These are phyloP conservation scores for Ambrosiella beaveri DNA, from an alignment of 2,329 filamentous ascomycete genomes.

Conservation along the genomic window DNA sequence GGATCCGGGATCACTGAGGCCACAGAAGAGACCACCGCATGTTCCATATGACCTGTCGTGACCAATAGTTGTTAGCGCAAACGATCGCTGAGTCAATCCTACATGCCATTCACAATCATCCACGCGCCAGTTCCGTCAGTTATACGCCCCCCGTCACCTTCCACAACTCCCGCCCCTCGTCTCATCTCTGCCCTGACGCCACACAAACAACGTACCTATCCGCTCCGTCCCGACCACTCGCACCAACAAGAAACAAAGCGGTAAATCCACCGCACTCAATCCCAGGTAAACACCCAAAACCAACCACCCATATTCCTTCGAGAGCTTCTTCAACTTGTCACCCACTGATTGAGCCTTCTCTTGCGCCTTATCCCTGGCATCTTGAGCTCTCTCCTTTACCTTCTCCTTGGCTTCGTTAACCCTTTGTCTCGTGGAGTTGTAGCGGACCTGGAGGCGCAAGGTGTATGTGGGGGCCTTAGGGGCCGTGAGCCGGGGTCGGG, in stretches of 20 bases:
- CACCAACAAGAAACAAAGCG: constrained; percentile 85
- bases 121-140: background rate
- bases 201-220: constrained; percentile 39
- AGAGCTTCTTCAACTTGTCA: constrained; percentile 63
- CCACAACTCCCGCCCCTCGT: background rate
- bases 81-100: background rate
- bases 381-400: constrained; percentile 9
- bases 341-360: constrained; percentile 32
- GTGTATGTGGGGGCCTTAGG: background rate
- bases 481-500: background rate
- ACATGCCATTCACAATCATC: background rate
- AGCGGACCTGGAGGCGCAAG: background rate
- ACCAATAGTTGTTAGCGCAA: constrained; percentile 1
- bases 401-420: constrained; percentile 6
- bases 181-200: background rate
- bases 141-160: background rate
- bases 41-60: constrained; percentile 39
- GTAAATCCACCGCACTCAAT: constrained; percentile 76
- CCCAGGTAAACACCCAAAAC: constrained; percentile 80
- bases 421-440: constrained; percentile 4
- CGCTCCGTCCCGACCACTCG: constrained; percentile 65
- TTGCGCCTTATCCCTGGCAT: constrained; percentile 6
- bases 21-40: constrained; percentile 44
- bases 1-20: constrained; percentile 42
- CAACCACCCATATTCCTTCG: constrained; percentile 84